These are phyloP conservation scores for Pythium monospermum DNA, from an alignment of 352 stramenopile species.

Conservation along the genomic window DNA sequence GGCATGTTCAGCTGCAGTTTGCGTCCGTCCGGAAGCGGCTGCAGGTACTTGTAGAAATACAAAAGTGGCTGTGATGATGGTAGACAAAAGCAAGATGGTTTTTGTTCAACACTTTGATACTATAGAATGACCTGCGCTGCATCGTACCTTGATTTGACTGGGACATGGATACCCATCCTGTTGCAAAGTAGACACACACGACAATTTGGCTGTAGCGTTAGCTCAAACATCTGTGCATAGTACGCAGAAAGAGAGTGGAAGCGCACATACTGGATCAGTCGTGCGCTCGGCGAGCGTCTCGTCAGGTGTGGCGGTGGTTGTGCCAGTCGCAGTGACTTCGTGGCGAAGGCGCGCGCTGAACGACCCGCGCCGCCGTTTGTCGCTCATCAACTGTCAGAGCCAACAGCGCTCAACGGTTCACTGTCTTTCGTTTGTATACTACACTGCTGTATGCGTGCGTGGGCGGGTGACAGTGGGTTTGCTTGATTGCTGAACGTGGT, in stretches of 20 bases:
- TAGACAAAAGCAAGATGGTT: no score
- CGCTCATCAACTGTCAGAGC: not conserved
- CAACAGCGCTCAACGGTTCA: not conserved
- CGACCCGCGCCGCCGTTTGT: slow-evolving; percentile 22
- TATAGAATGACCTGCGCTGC: not conserved
- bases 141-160: slow-evolving; percentile 26
- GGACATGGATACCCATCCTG: slow-evolving; percentile 29
- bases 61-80: slow-evolving; percentile 47
- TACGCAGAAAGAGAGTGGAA: no score
- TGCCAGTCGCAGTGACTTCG: no score
- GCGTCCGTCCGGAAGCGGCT: slow-evolving; percentile 42
- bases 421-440: no score
- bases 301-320: no score
- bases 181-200: not conserved
- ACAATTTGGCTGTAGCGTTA: not conserved
- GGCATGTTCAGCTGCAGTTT: slow-evolving; percentile 57
- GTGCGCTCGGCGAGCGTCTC: no score
- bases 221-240: no score
- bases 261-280: no score
- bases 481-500: no score
- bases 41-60: slow-evolving; percentile 83
- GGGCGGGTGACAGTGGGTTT: no score
- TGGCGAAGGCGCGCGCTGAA: slow-evolving; percentile 43
- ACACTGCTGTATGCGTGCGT: no score
- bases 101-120: no score